Percentiles rank a stretch among this genome's conserved stretches.
Conservation (phyloP, 208 protist genomes). For the Trichomonas vaginalis region DNA sequence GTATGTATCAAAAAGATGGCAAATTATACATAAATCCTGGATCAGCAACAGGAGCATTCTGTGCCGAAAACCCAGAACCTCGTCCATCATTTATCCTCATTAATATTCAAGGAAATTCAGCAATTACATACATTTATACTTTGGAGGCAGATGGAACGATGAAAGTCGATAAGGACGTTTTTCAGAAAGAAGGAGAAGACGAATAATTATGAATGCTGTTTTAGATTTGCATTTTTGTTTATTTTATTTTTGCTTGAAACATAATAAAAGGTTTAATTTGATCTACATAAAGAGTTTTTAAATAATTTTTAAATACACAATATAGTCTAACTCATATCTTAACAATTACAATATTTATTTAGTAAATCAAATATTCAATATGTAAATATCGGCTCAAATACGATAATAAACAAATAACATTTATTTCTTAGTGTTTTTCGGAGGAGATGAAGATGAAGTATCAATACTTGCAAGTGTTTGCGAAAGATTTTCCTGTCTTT, state of each 20-base stretch:
- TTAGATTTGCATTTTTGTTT: background rate
- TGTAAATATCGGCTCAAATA: too few species aligned
- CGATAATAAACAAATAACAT: too few species aligned
- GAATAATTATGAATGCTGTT: background rate
- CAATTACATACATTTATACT: background rate
- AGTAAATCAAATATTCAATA: too few species aligned
- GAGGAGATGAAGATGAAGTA: background rate
- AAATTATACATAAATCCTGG: conserved; percentile 93
- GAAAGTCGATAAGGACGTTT: background rate
- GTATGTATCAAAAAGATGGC: conserved; percentile 68
- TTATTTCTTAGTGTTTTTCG: background rate
- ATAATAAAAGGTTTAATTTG: background rate
- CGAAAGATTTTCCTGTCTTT: background rate
- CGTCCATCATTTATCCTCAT: background rate
- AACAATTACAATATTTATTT: too few species aligned
- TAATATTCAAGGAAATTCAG: background rate
- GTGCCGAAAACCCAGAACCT: background rate
- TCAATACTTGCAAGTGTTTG: background rate
- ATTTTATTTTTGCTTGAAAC: background rate
- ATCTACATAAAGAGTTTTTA: too few species aligned
- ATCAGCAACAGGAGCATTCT: conserved; percentile 69
- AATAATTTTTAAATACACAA: too few species aligned
- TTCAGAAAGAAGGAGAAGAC: background rate
- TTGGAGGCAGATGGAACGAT: background rate
- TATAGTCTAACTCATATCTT: too few species aligned